Evolutionary conservation across 2,329 filamentous ascomycete species (phyloP), one percentile per base, ranked within the genome.

Genomic region (Leptographium lundbergii): DNA sequence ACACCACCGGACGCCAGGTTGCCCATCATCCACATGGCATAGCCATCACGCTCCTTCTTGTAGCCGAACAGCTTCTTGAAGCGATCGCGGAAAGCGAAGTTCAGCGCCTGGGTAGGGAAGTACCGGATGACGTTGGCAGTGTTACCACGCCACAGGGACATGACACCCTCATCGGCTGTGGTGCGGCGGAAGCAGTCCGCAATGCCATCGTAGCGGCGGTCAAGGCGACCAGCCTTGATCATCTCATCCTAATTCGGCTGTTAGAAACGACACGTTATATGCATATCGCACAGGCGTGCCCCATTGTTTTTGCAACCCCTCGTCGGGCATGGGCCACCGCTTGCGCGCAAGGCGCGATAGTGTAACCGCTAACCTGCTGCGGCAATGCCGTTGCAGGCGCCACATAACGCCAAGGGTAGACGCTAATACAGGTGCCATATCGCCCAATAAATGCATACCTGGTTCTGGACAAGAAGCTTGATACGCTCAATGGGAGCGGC

Each of bases 71-170:
- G 95, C 75, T 88, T 84, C 91, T 99, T 99, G 91, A 96, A 99
- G 87, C 95, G 96, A 80, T 99, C 94, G 79, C 94, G 94, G 94
- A 99, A 99, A 77, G 94, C 94, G 75, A 99, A 99, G 91, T 99
- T 99, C 77, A 99, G 84, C 72, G 94, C 94, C 86, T 99, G 94
- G 77, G 94, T 99, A 70, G 94, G 94, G 90, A 99, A 99, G 85
- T 99, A 99, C 88, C 94, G 94, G 85, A 99, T 96, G 79, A 99
- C 94, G 88, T 99, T 99, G 90, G 94, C 94, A 76, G 94, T 99
- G 90, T 99, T 99, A 81, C 94, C 94, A 86, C 94, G 87, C 94
- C 94, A 99, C 72, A 99, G 85, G 67, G 92, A 86, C 77, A 94
- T 86, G 71, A 94, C 79, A 89, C 94, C 94, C 85, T 99, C 94